Evolutionary conservation across 129 eudicot species (phyloP), one percentile per base, ranked within the genome.

Genomic region (Saposhnikovia divaricata): DNA sequence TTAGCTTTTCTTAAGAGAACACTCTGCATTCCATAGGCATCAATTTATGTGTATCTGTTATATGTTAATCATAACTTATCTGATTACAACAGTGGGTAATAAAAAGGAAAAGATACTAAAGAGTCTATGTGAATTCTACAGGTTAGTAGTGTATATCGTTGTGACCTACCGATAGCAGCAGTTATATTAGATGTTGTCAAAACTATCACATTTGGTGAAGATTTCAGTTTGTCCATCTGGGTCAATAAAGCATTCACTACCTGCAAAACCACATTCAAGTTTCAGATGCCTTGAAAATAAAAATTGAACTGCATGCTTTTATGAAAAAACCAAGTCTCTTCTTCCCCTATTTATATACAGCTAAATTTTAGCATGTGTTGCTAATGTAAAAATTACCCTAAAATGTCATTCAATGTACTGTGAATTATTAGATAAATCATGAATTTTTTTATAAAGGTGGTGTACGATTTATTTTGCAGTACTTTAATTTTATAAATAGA

Each of bases 201-300:
- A 76, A 95, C 83, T 78, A 95, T 95, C 76, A 95, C 98, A 88
- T 95, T 92, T 79, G 98, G 95, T 55, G 97, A 78, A 37, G 96
- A 87, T 80, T 89, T 95, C 88, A 95, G 69, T 74, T 92, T 95
- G 87, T 95, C 99, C 91, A 95, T 84, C 89, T 95, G 99, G 57
- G 97, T 95, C 78, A 95, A 86, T 51, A 95, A 83, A 74, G 99
- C 97, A 89, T 95, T 95, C 25, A 95, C 99, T 82, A 92, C 99
- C 99, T 95, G 89, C 80, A 48, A 81, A 43, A 68, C 65, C 82
- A 86, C 55, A 83, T 72, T 72, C 79, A 72, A 86, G 57, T 78
- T 76, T 57, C 66, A 78, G 61, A 82, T 8, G 38, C 80, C 65
- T 70, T 72, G 71, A 47, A 37, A 19, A 71, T 84, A 38, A 70